Conservation (phyloP, 108 stramenopile genomes). For the Cyclotella sp. region DNA sequence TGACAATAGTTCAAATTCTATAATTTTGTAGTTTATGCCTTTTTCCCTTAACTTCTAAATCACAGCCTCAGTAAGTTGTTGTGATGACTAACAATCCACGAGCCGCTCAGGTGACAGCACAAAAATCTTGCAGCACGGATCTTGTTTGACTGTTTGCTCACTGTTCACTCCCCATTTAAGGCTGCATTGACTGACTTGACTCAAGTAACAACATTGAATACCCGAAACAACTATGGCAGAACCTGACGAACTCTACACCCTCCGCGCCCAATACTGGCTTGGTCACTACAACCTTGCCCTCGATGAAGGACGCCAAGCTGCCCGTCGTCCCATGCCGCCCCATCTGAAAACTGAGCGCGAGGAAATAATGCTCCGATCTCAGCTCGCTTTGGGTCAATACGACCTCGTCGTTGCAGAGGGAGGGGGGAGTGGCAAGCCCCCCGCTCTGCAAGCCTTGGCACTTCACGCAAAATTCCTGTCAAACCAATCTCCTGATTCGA, state of each 20-base stretch:
- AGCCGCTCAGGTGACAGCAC: no score
- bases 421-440: conserved; percentile 47
- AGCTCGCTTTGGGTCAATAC: conserved; percentile 87
- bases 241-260: conserved; percentile 98
- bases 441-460: conserved; percentile 74
- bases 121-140: no score
- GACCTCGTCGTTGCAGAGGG: conserved; percentile 81
- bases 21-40: no score
- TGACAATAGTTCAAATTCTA: no score
- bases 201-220: no score
- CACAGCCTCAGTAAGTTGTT: no score
- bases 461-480: conserved; percentile 76
- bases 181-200: no score
- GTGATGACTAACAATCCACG: no score
- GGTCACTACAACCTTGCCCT: conserved; percentile 92
- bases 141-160: no score
- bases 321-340: conserved; percentile 79
- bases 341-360: conserved; percentile 90
- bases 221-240: conserved; percentile 82
- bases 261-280: conserved; percentile 97
- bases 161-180: no score
- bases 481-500: conserved; percentile 38
- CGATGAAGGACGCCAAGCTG: conserved; percentile 81
- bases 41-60: no score
- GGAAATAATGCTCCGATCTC: conserved; percentile 87